Evolutionary conservation across 2,329 filamentous ascomycete species (phyloP), one percentile per base, ranked within the genome.

Genomic region (Fusarium proliferatum): DNA sequence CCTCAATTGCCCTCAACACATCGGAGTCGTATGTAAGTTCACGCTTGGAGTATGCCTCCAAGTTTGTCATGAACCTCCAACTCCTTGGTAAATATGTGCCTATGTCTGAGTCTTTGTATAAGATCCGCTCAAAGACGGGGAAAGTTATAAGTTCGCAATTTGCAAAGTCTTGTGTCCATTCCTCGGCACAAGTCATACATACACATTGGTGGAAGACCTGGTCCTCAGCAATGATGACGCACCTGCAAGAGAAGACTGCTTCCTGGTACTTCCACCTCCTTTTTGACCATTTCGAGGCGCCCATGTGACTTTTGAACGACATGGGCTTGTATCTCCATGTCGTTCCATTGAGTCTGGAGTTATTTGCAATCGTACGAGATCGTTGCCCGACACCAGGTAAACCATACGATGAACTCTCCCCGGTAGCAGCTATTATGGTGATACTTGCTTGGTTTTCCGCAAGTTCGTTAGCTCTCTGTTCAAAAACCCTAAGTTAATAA

Each of bases 381-480:
- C 21, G 3, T 0, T 49, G 9, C 15, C 46, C 46, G 3, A 49
- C 46, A 4, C 46, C 46, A n/a, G 46, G 46, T 6, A 49, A 33
- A 17, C 28, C 46, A 6, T 49, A 3, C 1, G 13, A n/a, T 1
- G 46, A 4, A 4, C 7, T 30, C 28, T 1, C 28, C 46, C 0
- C 46, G 0, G 46, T 23, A 23, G 23, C 28, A 5, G 46, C 46
- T 49, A 49, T 2, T n/a, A 49, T 49, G 6, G 46, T 30, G 28
- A 49, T 2, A 6, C 19, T 49, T 16, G 46, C 46, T 49, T 49
- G 46, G 2, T 49, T 48, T 48, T 6, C 23, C 23, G 23, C 3
- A 23, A 23, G 23, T 23, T 23, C 23, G 23, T 23, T 23, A 23
- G 23, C 23, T 23, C 23, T 23, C 23, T 23, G 23, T 23, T 23